Evolutionary conservation across 805 yeast species (phyloP), one percentile per base, ranked within the genome.

Genomic region (Schwanniomyces yamadae): DNA sequence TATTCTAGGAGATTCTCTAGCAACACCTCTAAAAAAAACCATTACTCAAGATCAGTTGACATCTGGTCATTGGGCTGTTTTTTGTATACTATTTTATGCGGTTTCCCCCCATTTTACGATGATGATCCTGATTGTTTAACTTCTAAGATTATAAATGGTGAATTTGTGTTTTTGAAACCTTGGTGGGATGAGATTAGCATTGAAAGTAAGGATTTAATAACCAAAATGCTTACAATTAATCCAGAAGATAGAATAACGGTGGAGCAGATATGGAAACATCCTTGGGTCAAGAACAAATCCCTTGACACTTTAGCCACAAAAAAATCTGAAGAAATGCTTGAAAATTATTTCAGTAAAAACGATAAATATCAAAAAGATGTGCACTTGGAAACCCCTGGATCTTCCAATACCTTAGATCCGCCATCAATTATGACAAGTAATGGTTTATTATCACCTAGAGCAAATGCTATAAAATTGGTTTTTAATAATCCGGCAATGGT

Each of bases 151-250:
- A 69, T 84, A 9, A 69, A 69, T 31, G 95, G 93, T 23, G 81
- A 84, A 38, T 85, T 74, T 57, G 75, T 77, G n/a, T 85, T 84
- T 54, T 64, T 85, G 35, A 64, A 75, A 40, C 95, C 95, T 1
- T 85, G 95, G 95, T 85, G 93, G 87, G 93, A 84, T 59, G 95
- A 85, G 54, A 82, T 85, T 23, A 72, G 82, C 33, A 60, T 55
- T 25, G 87, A 80, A 23, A 90, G 89, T 18, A 85, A 84, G 52
- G 73, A 74, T 48, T 72, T 85, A 49, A 85, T 85, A 10, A 60
- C 74, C 4, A 78, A 75, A 49, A 68, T 85, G 57, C 65, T 85
- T 44, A 80, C 82, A 18, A 83, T 82, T 11, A 79, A 85, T 54
- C 90, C 93, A 1, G 66, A 67, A 9, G 73, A 71, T 35, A 69